Conservation (phyloP, 805 yeast species). For the Metschnikowia koreensis region DNA sequence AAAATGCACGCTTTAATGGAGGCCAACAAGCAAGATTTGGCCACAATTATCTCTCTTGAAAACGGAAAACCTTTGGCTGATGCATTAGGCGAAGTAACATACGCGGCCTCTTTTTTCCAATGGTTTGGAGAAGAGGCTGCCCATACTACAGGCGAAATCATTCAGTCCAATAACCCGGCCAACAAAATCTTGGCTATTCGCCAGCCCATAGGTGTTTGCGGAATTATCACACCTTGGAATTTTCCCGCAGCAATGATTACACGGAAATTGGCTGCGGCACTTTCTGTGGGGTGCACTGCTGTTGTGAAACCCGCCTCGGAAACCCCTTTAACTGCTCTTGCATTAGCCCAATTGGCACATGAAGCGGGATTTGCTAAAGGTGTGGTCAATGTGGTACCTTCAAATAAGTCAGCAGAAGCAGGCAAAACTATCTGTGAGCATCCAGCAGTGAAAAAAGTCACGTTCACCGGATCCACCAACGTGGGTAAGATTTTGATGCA, state of each 20-base stretch:
- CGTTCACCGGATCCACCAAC: slow-evolving; percentile 22
- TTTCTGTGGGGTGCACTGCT: slow-evolving; percentile 77
- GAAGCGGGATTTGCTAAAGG: slow-evolving; percentile 75
- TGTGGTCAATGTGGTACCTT: slow-evolving; percentile 56
- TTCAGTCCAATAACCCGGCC: slow-evolving; percentile 50
- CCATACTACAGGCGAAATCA: slow-evolving; percentile 62
- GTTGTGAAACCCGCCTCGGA: slow-evolving; percentile 76
- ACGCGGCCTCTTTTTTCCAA: slow-evolving; percentile 75
- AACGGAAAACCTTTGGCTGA: slow-evolving; percentile 75
- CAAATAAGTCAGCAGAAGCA: slow-evolving; percentile 42
- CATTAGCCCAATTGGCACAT: slow-evolving; percentile 57
- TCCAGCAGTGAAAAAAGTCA: slow-evolving; percentile 21
- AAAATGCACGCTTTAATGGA: slow-evolving; percentile 53
- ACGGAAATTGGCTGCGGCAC: slow-evolving; percentile 70
- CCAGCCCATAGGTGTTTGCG: slow-evolving; percentile 83
- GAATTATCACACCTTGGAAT: slow-evolving; percentile 81
- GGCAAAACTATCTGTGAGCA: slow-evolving; percentile 54
- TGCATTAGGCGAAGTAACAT: slow-evolving; percentile 66
- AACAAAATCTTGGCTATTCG: slow-evolving; percentile 56
- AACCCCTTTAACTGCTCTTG: slow-evolving; percentile 73
- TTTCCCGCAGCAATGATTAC: slow-evolving; percentile 80
- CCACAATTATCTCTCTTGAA: slow-evolving; percentile 60
- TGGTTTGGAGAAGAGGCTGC: slow-evolving; percentile 90
- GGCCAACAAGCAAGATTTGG: slow-evolving; percentile 63
- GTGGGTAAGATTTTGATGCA: slow-evolving; percentile 22